Evolutionary conservation across 371 early-diverging fungal genomes (phyloP), one percentile per base, ranked within the genome.

Genomic region (Lichtheimia hyalospora): DNA sequence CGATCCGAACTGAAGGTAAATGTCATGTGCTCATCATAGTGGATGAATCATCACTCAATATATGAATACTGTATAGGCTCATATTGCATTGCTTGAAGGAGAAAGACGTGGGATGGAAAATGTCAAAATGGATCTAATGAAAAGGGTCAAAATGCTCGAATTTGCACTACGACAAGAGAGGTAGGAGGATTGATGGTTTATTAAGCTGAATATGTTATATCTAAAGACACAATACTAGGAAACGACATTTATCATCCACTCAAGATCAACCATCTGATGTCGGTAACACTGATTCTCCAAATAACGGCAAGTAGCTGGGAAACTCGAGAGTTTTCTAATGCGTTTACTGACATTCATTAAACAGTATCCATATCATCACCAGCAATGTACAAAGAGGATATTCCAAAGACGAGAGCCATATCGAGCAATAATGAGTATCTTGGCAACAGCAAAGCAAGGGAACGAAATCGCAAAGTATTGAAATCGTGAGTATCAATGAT

Each of bases 81-180:
- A 86, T 27, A 79, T 94, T 51, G 89, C 93, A 2, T 77, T 88
- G 54, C 77, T 95, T 43, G 92, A 93, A 67, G 93, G 94, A n/a
- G 93, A 93, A 69, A 77, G 88, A 49, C 79, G 90, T 41, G 94
- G 89, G 8, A 67, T 86, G 34, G 94, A 94, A 58, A 90, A 85
- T 57, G 59, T 88, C 44, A 91, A 88, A 66, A 58, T 81, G n/a
- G 92, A 92, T 73, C 69, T 96, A 56, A 66, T 90, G 74, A 83
- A 87, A 66, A 73, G 95, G 43, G 85, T 93, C 41, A 92, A 92
- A 70, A 92, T 96, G 95, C 81, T 96, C 12, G 95, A 96, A 73
- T 92, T 82, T 78, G 90, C 93, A 12, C 63, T 96, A 62, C 62
- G 81, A 52, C 86, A 88, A 68, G 89, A 91, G 65, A 84, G 90